Percentiles rank a stretch among this genome's conserved stretches.
phyloP scores from a whole-genome alignment of 225 moss, liverwort and hornwort species.

The Asterella californica region DNA sequence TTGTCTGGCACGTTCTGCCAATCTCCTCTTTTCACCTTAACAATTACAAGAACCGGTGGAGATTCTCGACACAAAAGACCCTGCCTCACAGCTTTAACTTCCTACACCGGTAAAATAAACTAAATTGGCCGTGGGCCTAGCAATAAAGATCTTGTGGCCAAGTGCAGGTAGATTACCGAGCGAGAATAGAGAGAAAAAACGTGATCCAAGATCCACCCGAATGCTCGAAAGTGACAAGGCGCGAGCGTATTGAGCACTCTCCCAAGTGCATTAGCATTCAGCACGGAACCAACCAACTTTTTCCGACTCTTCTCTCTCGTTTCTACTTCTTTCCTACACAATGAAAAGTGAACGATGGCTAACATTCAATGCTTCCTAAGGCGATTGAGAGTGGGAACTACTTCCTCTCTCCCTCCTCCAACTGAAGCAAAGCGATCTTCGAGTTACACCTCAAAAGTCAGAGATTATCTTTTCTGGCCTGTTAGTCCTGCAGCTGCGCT shows the following conservation, averaged over 20 bases:
- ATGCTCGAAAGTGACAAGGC: neutral
- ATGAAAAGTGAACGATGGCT: neutral
- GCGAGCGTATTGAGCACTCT: neutral
- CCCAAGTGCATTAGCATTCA: neutral
- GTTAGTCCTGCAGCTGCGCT: neutral
- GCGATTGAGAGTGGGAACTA: constrained; percentile 1
- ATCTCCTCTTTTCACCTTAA: neutral
- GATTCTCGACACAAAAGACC: neutral
- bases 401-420: neutral
- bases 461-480: constrained; percentile 2
- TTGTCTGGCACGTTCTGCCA: neutral
- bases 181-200: neutral
- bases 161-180: neutral
- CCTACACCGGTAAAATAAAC: constrained; percentile 1
- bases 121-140: neutral
- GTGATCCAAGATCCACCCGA: constrained; percentile 11
- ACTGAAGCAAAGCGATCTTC: neutral
- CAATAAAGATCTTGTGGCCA: neutral
- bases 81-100: neutral
- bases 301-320: neutral
- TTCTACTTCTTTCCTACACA: neutral
- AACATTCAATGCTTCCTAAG: neutral
- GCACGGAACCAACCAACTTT: neutral
- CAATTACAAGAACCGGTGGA: neutral
- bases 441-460: constrained; percentile 2